phyloP scores from a whole-genome alignment of 495 filamentous ascomycete genomes.

The Aspergillus kassunensis region DNA sequence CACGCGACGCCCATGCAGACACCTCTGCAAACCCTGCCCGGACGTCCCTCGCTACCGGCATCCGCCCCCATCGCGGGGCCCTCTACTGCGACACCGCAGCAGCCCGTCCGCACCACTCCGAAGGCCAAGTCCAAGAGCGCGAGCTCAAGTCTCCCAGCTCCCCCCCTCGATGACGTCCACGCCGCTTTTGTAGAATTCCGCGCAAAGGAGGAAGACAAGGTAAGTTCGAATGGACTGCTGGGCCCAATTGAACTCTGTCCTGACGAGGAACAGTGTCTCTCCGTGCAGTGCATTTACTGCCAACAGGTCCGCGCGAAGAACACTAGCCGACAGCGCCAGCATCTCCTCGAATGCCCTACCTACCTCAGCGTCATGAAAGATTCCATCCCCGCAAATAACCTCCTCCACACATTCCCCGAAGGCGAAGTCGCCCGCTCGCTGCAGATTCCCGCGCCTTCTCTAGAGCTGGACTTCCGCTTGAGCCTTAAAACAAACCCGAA shows the following conservation, averaged over 20 bases:
- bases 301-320: slow-evolving; percentile 56
- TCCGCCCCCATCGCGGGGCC: slow-evolving; percentile 31
- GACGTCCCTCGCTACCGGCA: slow-evolving; percentile 37
- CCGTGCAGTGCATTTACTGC: slow-evolving; percentile 56
- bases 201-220: slow-evolving; percentile 57
- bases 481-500: slow-evolving; percentile 57
- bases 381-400: slow-evolving; percentile 54
- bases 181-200: slow-evolving; percentile 55
- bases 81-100: slow-evolving; percentile 26
- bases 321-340: slow-evolving; percentile 52
- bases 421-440: slow-evolving; percentile 49
- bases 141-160: slow-evolving; percentile 39
- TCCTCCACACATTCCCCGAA: slow-evolving; percentile 54
- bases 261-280: slow-evolving; percentile 41
- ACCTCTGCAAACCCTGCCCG: slow-evolving; percentile 37
- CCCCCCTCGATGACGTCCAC: slow-evolving; percentile 51
- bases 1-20: slow-evolving; percentile 45
- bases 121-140: slow-evolving; percentile 42
- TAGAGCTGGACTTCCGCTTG: slow-evolving; percentile 61
- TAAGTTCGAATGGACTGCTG: slow-evolving; percentile 19
- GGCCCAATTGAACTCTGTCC: background rate
- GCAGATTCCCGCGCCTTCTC: slow-evolving; percentile 51
- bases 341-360: slow-evolving; percentile 51
- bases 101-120: slow-evolving; percentile 36
- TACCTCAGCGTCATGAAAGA: slow-evolving; percentile 57